A percentile compares a stretch with the other conserved stretches of the same genome.
These are phyloP conservation scores for Russula olivacea DNA, from an alignment of 768 basidiomycete species.

Conservation along the genomic window DNA sequence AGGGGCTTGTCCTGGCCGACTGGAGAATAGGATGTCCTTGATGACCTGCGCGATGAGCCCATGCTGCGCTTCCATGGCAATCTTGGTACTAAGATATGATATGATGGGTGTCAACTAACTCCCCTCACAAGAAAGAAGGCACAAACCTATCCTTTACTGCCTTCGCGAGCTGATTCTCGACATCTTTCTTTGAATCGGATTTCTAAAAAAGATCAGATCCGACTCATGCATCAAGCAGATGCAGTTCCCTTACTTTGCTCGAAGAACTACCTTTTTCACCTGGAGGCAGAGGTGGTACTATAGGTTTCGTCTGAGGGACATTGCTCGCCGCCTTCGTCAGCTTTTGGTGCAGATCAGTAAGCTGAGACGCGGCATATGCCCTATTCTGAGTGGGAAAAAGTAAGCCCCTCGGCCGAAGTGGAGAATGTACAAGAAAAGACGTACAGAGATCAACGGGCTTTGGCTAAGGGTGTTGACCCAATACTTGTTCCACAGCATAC, in stretches of 20 bases:
- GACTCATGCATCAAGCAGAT: background rate
- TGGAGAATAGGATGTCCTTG: slow-evolving; percentile 87
- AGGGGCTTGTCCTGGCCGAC: slow-evolving; percentile 33
- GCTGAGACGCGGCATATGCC: slow-evolving; percentile 87
- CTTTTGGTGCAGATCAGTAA: slow-evolving; percentile 87
- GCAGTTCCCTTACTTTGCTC: slow-evolving; percentile 39
- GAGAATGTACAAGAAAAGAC: slow-evolving; percentile 25
- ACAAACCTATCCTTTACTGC: slow-evolving; percentile 78
- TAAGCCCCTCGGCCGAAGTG: background rate
- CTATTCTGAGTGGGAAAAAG: slow-evolving; percentile 59
- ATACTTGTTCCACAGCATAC: slow-evolving; percentile 97
- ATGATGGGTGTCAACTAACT: background rate
- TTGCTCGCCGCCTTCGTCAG: slow-evolving; percentile 62
- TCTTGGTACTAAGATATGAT: slow-evolving; percentile 57
- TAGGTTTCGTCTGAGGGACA: slow-evolving; percentile 48
- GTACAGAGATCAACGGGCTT: slow-evolving; percentile 85
- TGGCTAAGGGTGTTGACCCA: slow-evolving; percentile 97
- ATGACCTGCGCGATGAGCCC: slow-evolving; percentile 90
- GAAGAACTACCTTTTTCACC: slow-evolving; percentile 43
- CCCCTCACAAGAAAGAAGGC: background rate
- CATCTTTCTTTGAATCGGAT: slow-evolving; percentile 75
- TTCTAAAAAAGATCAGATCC: slow-evolving; percentile 28
- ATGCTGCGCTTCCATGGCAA: slow-evolving; percentile 87
- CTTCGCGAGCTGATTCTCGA: slow-evolving; percentile 76
- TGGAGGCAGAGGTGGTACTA: slow-evolving; percentile 43